Evolutionary conservation across 2,329 filamentous ascomycete species (phyloP).

Genomic region (Paracoccidioides lutzii): DNA sequence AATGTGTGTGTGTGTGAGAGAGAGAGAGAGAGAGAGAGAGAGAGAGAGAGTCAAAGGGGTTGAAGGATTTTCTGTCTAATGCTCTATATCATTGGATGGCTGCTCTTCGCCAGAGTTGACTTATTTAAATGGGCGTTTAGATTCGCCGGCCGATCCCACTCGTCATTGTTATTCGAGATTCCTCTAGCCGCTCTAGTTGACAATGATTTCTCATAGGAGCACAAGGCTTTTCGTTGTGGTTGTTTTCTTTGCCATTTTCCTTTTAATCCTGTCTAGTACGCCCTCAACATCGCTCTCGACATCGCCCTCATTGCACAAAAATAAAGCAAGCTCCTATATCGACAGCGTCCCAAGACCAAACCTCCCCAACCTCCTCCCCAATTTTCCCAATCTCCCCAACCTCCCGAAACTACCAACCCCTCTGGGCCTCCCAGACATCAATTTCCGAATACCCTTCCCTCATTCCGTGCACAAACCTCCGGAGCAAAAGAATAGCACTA

Average conservation of each 20-base stretch:
- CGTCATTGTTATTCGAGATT: not conserved
- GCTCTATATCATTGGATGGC: too few relatives aligned
- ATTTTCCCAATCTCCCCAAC: not conserved
- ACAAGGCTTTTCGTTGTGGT: conserved; percentile 31
- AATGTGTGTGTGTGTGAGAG: too few relatives aligned
- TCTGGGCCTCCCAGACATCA: conserved; percentile 26
- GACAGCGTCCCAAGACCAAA: conserved; percentile 26
- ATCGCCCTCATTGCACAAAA: conserved; percentile 10
- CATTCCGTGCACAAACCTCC: conserved; percentile 58
- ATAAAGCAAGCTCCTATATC: conserved; percentile 14
- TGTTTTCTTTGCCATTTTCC: conserved; percentile 30
- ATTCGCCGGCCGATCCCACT: not conserved
- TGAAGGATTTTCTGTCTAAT: too few relatives aligned
- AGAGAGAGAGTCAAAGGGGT: too few relatives aligned
- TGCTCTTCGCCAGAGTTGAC: too few relatives aligned
- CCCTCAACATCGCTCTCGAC: conserved; percentile 16
- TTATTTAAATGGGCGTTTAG: too few relatives aligned
- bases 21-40: too few relatives aligned
- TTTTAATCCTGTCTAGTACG: conserved; percentile 34
- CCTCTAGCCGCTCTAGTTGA: not conserved
- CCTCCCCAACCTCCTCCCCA: conserved; percentile 10
- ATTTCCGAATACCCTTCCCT: conserved; percentile 47
- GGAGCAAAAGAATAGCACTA: conserved; percentile 64
- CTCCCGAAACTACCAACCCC: not conserved
- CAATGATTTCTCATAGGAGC: conserved; percentile 30